Conservation (phyloP, 1,284 basidiomycete species). For the Tremellales sp. region DNA sequence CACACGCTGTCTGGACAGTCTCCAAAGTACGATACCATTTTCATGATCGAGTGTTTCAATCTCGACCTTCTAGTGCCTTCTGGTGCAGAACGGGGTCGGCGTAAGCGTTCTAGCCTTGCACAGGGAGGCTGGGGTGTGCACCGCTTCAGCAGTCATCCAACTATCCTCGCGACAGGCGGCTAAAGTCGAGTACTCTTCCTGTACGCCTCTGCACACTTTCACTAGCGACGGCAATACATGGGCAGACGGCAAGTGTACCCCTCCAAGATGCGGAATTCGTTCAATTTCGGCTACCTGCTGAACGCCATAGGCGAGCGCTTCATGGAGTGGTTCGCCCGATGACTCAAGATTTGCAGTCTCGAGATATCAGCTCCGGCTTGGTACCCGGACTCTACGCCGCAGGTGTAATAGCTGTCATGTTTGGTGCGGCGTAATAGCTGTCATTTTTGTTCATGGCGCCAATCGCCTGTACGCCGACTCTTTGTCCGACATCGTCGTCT, state of each 20-base stretch:
- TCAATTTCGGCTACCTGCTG: conserved; percentile 98
- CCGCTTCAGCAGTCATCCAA: conserved; percentile 97
- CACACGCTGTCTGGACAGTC: conserved; percentile 99
- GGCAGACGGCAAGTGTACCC: conserved; percentile 95
- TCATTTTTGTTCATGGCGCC: conserved; percentile 95
- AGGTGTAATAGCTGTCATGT: conserved; percentile 94
- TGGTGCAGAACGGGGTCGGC: conserved; percentile 98
- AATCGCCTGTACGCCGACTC: conserved; percentile 99
- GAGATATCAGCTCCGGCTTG: conserved; percentile 97
- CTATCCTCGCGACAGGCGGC: conserved; percentile 95
- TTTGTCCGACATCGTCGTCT: conserved; percentile 97
- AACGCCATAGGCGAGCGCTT: conserved; percentile 99
- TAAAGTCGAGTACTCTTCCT: conserved; percentile 99
- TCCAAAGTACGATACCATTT: conserved; percentile 98
- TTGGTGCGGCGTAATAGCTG: no score
- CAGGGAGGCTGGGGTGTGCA: conserved; percentile 99
- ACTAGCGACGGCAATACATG: conserved; percentile 99
- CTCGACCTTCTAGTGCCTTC: conserved; percentile 88
- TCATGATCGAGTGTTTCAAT: conserved; percentile 99
- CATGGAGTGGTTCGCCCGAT: conserved; percentile 99
- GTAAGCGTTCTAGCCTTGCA: conserved; percentile 98
- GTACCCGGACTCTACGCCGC: conserved; percentile 98
- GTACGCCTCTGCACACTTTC: conserved; percentile 98
- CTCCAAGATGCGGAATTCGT: conserved; percentile 98
- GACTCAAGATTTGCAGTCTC: conserved; percentile 98